These are phyloP conservation scores for Leishmania major DNA, from an alignment of 208 protist species.

Conservation along the genomic window DNA sequence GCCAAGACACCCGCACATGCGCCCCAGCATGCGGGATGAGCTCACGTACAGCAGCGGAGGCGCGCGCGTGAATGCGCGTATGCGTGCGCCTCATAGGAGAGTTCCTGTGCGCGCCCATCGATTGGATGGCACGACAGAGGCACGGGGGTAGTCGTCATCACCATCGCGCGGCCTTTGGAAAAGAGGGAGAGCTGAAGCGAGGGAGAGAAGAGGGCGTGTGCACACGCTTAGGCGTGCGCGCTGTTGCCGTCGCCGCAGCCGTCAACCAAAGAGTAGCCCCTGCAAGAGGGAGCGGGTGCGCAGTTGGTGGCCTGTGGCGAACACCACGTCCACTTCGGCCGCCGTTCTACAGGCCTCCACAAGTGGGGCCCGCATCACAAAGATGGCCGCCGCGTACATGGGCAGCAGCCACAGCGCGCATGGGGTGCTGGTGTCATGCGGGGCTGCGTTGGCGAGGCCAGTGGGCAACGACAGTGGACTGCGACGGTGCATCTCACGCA, in stretches of 20 bases:
- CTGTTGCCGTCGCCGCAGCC: not conserved
- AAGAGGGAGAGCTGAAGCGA: not conserved
- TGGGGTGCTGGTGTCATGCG: constrained; percentile 27
- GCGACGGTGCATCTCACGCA: constrained; percentile 60
- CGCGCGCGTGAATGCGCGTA: not conserved
- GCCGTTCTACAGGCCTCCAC: constrained; percentile 58
- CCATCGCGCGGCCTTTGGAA: not conserved
- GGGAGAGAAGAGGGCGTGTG: not conserved
- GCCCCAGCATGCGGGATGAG: not conserved
- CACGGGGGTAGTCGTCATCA: not conserved
- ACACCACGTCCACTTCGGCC: constrained; percentile 66
- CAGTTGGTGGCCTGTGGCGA: constrained; percentile 63
- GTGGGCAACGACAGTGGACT: constrained; percentile 42
- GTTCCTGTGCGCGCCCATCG: not conserved
- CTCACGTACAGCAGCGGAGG: not conserved
- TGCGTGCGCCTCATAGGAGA: not conserved
- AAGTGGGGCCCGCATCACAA: constrained; percentile 82
- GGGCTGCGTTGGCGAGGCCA: constrained; percentile 27
- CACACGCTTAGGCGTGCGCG: no score
- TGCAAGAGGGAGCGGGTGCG: constrained; percentile 64
- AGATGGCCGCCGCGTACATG: constrained; percentile 73
- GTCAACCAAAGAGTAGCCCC: constrained; percentile 55
- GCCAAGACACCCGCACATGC: not conserved
- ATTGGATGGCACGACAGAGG: not conserved
- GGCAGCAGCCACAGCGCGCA: constrained; percentile 83